Evolutionary conservation across 1,139 yeast species (phyloP), one percentile per base, ranked within the genome.

Genomic region (Candida smagusa): DNA sequence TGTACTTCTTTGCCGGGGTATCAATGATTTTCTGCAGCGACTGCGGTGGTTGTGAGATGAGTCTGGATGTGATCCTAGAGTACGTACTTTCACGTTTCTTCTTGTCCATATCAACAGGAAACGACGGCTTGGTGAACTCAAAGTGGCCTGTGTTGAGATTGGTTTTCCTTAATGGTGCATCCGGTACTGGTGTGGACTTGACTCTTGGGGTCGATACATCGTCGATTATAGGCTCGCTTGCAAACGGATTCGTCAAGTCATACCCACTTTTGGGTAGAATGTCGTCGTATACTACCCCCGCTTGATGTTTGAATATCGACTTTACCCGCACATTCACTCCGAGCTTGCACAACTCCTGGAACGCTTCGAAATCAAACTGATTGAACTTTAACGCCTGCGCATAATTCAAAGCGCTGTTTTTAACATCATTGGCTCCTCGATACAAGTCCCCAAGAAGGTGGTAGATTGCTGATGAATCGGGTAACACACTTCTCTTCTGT

Each of bases 311-410:
- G 58, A 74, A 85, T 30, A 87, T 72, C 6, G 83, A 67, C 39
- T 77, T 76, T 7, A 81, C 80, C 36, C 78, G 72, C 21, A 87
- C 72, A 43, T 78, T 75, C 21, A 84, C 85, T 9, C 92, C 90
- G 54, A 86, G 65, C 42, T 74, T 74, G 52, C 92, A 81, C 34
- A 92, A 65, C 31, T 82, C 81, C 49, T 84, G 88, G 45, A 86
- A 79, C 0, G 97, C 90, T 53, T 88, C 97, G 75, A 94, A 89
- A 36, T 88, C 72, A 55, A 72, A 87, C 21, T 95, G 96, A 55
- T 92, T 86, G 41, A 72, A 61, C 42, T 78, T 77, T 40, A 88
- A 66, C 0, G 94, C 86, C 46, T 74, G 77, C 0, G 86, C 74
- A 58, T 82, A 86, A 50, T 79, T 75, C 36, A 81, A 64, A 0